Conservation (phyloP, 23 red algal species). For the Gracilaria gracilis region DNA sequence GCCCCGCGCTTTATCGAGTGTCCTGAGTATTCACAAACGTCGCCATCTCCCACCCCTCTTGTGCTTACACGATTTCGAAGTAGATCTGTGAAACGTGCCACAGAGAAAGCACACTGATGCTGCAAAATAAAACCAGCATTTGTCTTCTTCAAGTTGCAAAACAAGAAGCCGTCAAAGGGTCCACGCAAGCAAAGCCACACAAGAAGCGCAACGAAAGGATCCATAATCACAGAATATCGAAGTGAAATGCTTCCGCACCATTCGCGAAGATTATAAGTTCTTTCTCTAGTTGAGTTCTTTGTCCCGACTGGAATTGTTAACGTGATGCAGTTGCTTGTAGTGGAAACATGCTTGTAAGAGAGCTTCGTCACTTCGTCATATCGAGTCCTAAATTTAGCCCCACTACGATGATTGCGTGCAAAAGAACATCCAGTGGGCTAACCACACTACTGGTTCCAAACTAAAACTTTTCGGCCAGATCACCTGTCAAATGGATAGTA, state of each 20-base stretch:
- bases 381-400: conserved; percentile 42
- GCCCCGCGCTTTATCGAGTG: not conserved
- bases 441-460: not conserved
- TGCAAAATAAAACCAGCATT: not conserved
- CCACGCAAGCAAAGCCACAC: not conserved
- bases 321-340: not conserved
- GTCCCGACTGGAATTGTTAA: not conserved
- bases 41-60: not conserved
- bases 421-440: not conserved
- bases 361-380: conserved; percentile 24
- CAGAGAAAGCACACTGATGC: not conserved
- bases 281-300: not conserved
- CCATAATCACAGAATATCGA: not conserved
- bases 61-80: not conserved
- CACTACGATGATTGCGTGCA: conserved; percentile 15
- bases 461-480: conserved; percentile 29
- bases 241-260: not conserved
- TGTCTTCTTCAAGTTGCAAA: not conserved
- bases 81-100: not conserved
- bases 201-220: not conserved
- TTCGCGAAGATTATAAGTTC: not conserved
- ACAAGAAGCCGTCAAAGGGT: not conserved
- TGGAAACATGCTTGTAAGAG: not conserved
- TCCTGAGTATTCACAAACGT: not conserved
- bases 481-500: not conserved